Percentiles rank a stretch among this genome's conserved stretches.
Conservation (phyloP, 192 early-diverging fungal genomes). For the Chytriomyces sp. region DNA sequence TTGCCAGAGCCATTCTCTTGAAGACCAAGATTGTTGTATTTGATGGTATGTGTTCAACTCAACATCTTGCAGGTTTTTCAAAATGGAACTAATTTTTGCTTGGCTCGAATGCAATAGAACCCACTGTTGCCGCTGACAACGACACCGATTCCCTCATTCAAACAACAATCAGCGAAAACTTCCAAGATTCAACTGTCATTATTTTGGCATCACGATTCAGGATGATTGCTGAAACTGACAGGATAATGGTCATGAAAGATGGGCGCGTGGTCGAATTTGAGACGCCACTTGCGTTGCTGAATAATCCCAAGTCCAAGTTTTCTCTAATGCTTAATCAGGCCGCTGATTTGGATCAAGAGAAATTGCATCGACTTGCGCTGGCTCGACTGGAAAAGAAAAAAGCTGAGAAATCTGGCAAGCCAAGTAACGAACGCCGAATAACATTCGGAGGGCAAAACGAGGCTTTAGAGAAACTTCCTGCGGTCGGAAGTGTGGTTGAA, state of each 20-base stretch:
- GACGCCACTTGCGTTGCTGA: slow-evolving; percentile 50
- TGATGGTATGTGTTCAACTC: slow-evolving; percentile 57
- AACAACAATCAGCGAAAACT: slow-evolving; percentile 54
- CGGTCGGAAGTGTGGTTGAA: neutral
- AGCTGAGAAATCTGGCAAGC: neutral
- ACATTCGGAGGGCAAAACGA: neutral
- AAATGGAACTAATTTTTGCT: neutral
- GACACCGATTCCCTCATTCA: slow-evolving; percentile 60
- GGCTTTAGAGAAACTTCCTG: neutral
- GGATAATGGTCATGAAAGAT: slow-evolving; percentile 59
- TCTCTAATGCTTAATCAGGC: slow-evolving; percentile 39
- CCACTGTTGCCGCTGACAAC: slow-evolving; percentile 59
- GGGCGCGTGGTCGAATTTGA: slow-evolving; percentile 60
- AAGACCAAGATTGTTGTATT: slow-evolving; percentile 60
- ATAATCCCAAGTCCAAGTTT: slow-evolving; percentile 43
- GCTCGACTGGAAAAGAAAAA: slow-evolving; percentile 30
- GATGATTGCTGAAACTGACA: slow-evolving; percentile 57
- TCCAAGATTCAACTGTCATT: slow-evolving; percentile 55
- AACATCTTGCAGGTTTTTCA: slow-evolving; percentile 17
- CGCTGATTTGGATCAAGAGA: slow-evolving; percentile 38
- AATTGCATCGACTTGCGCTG: slow-evolving; percentile 21
- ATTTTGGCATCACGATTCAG: slow-evolving; percentile 56
- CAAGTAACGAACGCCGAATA: neutral
- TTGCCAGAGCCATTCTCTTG: slow-evolving; percentile 61
- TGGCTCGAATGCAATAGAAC: slow-evolving; percentile 34